A percentile compares a stretch with the other conserved stretches of the same genome.
phyloP scores from a whole-genome alignment of 2,329 filamentous ascomycete genomes.

The Alternaria alternata region DNA sequence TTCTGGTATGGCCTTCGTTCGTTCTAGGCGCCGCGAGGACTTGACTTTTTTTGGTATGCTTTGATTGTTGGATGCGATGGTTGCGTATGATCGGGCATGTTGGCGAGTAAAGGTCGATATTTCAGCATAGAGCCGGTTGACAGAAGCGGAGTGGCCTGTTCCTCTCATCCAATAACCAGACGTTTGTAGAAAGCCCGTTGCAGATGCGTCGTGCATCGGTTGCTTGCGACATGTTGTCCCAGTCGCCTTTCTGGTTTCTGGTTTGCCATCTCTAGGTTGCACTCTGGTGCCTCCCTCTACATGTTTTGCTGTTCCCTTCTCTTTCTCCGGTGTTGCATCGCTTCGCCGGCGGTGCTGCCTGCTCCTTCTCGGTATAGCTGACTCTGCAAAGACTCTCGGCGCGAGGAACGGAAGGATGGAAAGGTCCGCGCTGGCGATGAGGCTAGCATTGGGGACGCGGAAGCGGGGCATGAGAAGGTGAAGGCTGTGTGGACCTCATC shows the following conservation, averaged over 20 bases:
- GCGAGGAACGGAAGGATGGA: slow-evolving; percentile 52
- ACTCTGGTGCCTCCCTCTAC: not conserved
- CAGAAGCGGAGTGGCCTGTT: not conserved
- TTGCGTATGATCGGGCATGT: slow-evolving; percentile 20
- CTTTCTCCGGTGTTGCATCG: slow-evolving; percentile 23
- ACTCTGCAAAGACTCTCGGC: slow-evolving; percentile 44
- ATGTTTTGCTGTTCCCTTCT: slow-evolving; percentile 5
- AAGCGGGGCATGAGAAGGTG: slow-evolving; percentile 45
- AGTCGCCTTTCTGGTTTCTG: not conserved
- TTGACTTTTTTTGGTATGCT: not conserved
- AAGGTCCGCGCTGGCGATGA: slow-evolving; percentile 39
- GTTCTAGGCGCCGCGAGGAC: not conserved
- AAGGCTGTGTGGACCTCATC: slow-evolving; percentile 33
- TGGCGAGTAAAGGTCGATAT: slow-evolving; percentile 32
- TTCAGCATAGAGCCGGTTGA: slow-evolving; percentile 33
- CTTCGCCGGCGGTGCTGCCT: slow-evolving; percentile 17
- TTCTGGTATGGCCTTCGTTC: not conserved
- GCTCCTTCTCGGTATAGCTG: slow-evolving; percentile 24
- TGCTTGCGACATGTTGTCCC: not conserved
- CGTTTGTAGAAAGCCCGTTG: slow-evolving; percentile 10
- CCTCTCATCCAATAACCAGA: slow-evolving; percentile 1
- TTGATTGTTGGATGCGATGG: not conserved
- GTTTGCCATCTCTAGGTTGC: not conserved
- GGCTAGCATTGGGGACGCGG: slow-evolving; percentile 41
- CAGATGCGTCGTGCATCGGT: not conserved